Evolutionary conservation across 1,284 basidiomycete species (phyloP), one percentile per base, ranked within the genome.

Genomic region (Irpex lacteus): DNA sequence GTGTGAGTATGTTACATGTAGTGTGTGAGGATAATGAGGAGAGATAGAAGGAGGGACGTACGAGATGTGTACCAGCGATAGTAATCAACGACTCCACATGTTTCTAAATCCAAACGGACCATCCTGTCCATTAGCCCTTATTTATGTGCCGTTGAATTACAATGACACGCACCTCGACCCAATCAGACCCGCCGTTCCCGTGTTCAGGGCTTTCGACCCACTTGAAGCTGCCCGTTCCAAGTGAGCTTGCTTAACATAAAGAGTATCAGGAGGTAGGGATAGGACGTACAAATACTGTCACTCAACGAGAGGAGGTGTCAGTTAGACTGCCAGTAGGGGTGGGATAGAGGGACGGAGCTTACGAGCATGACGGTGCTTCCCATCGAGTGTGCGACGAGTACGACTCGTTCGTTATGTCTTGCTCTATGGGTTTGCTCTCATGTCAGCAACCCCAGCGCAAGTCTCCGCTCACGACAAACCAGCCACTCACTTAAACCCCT

Each of bases 131-230:
- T n/a, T n/a, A n/a, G n/a, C n/a, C n/a, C n/a, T n/a, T n/a, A n/a
- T n/a, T n/a, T n/a, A n/a, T n/a, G n/a, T n/a, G n/a, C n/a, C n/a
- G n/a, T n/a, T n/a, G n/a, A n/a, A n/a, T n/a, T n/a, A n/a, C n/a
- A n/a, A n/a, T n/a, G n/a, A n/a, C n/a, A n/a, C n/a, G n/a, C 65
- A 91, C 91, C 81, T 98, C 96, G 15, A 98, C 94, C 98, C 98
- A 99, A 37, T 85, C 80, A 1, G 88, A 80, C 1, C 97, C 98
- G 15, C 95, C 97, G 3, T 88, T 87, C 4, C 97, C 97, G 69
- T 91, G 91, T 57, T 82, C 77, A n/a, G 91, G 85, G 0, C 94
- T 91, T 77, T 99, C 98, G 0, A 98, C 96, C 98, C 97, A 98
- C 81, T 98, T 98, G 71, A 95, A 84, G 74, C 93, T n/a, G n/a